Evolutionary conservation across 768 basidiomycete species (phyloP), one percentile per base, ranked within the genome.

Genomic region (Rhodosporidiobolus sp.): DNA sequence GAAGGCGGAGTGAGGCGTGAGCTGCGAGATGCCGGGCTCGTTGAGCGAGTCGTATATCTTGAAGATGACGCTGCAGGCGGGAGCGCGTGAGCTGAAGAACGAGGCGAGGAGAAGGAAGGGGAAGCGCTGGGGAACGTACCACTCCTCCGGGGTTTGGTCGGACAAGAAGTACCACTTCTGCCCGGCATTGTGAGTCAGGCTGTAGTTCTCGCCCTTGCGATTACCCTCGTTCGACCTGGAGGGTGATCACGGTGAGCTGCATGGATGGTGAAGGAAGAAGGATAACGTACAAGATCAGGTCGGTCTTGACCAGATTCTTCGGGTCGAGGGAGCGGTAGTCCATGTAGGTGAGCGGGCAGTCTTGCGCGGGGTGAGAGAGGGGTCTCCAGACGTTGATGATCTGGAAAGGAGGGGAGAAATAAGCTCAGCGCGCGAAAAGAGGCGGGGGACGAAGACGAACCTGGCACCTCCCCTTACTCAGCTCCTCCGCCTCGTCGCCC

Each of bases 1-100:
- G 79, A 88, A 89, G 5, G 83, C 87, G n/a, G 86, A 86, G 76
- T 89, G 88, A 8, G 88, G 87, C 0, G 87, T 86, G 63, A 88
- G 84, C 22, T 82, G 76, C 0, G 87, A 86, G 24, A 86, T 84
- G 68, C 82, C 80, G 48, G 77, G 76, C 74, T 82, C 80, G 30
- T 49, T 38, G 30, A 49, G 60, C 38, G 84, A 84, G 77, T 85
- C 84, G 67, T 80, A 85, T 77, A 79, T 79, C 55, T 80, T 67
- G 22, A 82, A 83, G 60, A 82, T 80, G 56, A 82, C 80, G 60
- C 82, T 82, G 67, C 38, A 24, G 53, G 17, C 6, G 28, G 53
- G 38, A 28, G 19, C 34, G 35, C 8, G 43, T 54, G 17, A 38
- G 43, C n/a, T n/a, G 26, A n/a, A 16, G 26, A 32, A 14, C n/a